Evolutionary conservation across 306 rosid species (phyloP).

Genomic region (Datisca glomerata): DNA sequence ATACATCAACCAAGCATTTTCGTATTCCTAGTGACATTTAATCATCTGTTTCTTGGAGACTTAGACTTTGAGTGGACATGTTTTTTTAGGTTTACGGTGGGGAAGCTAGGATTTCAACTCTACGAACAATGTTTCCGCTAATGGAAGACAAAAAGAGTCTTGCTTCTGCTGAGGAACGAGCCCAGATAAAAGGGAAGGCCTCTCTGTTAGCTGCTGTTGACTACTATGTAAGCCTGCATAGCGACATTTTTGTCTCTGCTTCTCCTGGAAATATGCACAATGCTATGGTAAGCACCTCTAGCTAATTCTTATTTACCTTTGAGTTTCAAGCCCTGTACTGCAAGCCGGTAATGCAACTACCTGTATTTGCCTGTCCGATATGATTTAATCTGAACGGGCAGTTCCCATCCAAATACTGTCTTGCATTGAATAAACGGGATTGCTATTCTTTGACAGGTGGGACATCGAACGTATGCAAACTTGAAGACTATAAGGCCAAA

Average conservation of each 20-base stretch:
- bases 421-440: slow-evolving; percentile 6
- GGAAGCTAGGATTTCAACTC: slow-evolving; percentile 71
- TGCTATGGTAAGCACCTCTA: slow-evolving; percentile 67
- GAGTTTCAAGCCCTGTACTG: background rate
- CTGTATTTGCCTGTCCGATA: too few relatives aligned
- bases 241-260: slow-evolving; percentile 89
- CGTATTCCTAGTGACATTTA: background rate
- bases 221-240: slow-evolving; percentile 84
- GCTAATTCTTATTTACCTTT: background rate
- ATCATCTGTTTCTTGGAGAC: background rate
- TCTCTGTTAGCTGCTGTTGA: slow-evolving; percentile 92
- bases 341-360: too few relatives aligned
- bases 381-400: too few relatives aligned
- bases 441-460: slow-evolving; percentile 45
- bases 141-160: slow-evolving; percentile 96
- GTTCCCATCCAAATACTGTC: too few relatives aligned
- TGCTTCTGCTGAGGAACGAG: slow-evolving; percentile 52
- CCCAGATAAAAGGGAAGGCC: slow-evolving; percentile 80
- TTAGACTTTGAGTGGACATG: background rate
- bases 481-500: slow-evolving; percentile 88
- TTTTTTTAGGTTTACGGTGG: slow-evolving; percentile 84
- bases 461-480: slow-evolving; percentile 82
- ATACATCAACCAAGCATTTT: background rate
- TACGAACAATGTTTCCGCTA: slow-evolving; percentile 65
- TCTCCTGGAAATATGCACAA: slow-evolving; percentile 99